These are phyloP conservation scores for Hydnomerulius pinastri DNA, from an alignment of 768 basidiomycete species.

Conservation along the genomic window DNA sequence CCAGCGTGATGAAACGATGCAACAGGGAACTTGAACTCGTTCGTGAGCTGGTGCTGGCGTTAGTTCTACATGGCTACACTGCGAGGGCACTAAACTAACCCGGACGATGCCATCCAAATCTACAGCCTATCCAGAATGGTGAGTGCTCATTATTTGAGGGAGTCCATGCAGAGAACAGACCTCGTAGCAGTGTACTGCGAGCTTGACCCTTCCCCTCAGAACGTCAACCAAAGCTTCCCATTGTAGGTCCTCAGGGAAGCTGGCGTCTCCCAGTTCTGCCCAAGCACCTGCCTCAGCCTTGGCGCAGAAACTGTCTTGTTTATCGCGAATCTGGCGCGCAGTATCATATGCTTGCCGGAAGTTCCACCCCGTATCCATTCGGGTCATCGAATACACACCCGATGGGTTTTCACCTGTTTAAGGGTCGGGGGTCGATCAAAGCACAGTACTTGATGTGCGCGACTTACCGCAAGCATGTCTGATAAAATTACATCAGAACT, in stretches of 20 bases:
- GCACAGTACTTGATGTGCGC: background rate
- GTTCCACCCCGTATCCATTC: slow-evolving; percentile 81
- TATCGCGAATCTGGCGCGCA: slow-evolving; percentile 65
- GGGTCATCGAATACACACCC: slow-evolving; percentile 45
- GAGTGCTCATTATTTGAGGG: background rate
- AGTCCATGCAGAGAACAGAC: background rate
- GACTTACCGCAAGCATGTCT: slow-evolving; percentile 46
- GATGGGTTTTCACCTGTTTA: slow-evolving; percentile 38
- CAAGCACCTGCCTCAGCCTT: slow-evolving; percentile 52
- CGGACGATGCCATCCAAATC: slow-evolving; percentile 74
- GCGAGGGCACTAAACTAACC: slow-evolving; percentile 40
- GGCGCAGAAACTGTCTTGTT: slow-evolving; percentile 73
- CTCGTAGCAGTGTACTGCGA: slow-evolving; percentile 40
- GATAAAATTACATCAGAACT: background rate
- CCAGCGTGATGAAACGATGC: slow-evolving; percentile 80
- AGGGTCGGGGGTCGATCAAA: background rate
- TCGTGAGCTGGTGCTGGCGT: slow-evolving; percentile 53
- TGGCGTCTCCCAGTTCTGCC: slow-evolving; percentile 35
- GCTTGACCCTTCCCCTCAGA: slow-evolving; percentile 72
- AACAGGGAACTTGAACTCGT: slow-evolving; percentile 82
- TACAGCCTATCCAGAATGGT: slow-evolving; percentile 43
- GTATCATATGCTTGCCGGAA: slow-evolving; percentile 79
- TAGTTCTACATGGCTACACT: background rate
- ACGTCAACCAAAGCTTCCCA: slow-evolving; percentile 84
- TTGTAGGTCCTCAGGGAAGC: slow-evolving; percentile 61